Percentiles rank a stretch among this genome's conserved stretches.
Conservation (phyloP, 2,329 filamentous ascomycete genomes). For the Colletotrichum liaoningense region DNA sequence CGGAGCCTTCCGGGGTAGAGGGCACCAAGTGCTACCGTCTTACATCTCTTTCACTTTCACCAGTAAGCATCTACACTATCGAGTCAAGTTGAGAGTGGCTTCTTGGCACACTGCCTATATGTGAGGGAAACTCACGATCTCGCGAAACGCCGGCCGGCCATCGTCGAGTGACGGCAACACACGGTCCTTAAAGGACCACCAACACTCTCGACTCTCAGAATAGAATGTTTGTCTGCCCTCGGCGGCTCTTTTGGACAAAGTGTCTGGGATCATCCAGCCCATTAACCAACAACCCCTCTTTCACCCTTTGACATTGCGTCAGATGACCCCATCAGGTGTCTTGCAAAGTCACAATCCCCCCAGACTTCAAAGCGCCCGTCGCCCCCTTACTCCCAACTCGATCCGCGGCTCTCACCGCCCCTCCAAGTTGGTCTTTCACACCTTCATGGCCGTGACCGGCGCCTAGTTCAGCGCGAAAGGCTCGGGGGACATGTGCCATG, state of each 20-base stretch:
- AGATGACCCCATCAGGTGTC: slow-evolving; percentile 28
- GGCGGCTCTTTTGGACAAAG: too few species aligned
- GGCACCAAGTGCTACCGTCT: background rate
- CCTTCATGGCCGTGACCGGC: slow-evolving; percentile 22
- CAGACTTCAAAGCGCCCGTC: slow-evolving; percentile 12
- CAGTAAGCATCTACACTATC: background rate
- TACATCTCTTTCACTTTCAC: background rate
- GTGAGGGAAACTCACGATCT: background rate
- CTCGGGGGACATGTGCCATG: background rate
- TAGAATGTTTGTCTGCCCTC: background rate
- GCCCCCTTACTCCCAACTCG: background rate
- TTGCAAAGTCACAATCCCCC: slow-evolving; percentile 16
- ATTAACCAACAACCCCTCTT: slow-evolving; percentile 1
- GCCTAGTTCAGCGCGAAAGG: slow-evolving; percentile 18
- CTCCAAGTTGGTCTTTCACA: slow-evolving; percentile 17
- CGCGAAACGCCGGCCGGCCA: slow-evolving; percentile 1
- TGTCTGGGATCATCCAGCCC: background rate
- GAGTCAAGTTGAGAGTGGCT: background rate
- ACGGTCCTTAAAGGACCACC: background rate
- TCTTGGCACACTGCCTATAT: background rate
- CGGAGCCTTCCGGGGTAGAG: background rate
- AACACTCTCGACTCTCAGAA: background rate
- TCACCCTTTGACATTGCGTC: slow-evolving; percentile 2
- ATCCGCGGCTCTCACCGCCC: slow-evolving; percentile 20
- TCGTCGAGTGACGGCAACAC: slow-evolving; percentile 15